Evolutionary conservation across 2,329 filamentous ascomycete species (phyloP), one percentile per base, ranked within the genome.

Genomic region (Fusarium sp.): DNA sequence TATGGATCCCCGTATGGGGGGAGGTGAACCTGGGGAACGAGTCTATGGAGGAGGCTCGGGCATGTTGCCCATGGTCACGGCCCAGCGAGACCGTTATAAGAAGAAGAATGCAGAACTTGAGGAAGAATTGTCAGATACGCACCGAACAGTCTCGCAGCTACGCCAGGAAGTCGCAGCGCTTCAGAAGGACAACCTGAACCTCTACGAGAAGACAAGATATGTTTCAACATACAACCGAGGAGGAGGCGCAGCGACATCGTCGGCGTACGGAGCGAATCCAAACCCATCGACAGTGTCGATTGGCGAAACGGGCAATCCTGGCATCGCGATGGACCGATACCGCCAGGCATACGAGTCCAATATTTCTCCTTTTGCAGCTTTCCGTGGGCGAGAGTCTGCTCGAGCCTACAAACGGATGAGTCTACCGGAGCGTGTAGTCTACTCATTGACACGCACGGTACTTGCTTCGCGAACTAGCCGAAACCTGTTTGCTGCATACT

Each of bases 151-250:
- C 28, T 96, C 95, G 26, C 93, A 95, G 41, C 87, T 99, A 52
- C 91, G 96, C 48, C 94, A 97, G 77, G 96, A 99, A 81, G 91
- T 98, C 68, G 92, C 95, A 11, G 94, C 95, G 4, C 86, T 99
- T 45, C 97, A 99, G 80, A 97, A 95, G 81, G 96, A 99, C 83
- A 99, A 99, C 80, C 87, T 99, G 41, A 95, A 93, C 77, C 88
- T 99, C 13, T 99, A 99, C 82, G 96, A 99, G 83, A 99, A 98
- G 88, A 98, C 96, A 24, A 91, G 96, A 75, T 99, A 99, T 81
- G 91, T 98, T 30, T 98, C 95, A 12, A 95, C 94, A 6, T 99
- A 98, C 85, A 97, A 92, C 82, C 91, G 95, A 60, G 89, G 89
- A 51, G 89, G 88, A 20, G 87, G 88, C 11, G 88, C 89, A 34